Conservation (phyloP, 441 rosid genomes). For the Aquilaria agallochum region DNA sequence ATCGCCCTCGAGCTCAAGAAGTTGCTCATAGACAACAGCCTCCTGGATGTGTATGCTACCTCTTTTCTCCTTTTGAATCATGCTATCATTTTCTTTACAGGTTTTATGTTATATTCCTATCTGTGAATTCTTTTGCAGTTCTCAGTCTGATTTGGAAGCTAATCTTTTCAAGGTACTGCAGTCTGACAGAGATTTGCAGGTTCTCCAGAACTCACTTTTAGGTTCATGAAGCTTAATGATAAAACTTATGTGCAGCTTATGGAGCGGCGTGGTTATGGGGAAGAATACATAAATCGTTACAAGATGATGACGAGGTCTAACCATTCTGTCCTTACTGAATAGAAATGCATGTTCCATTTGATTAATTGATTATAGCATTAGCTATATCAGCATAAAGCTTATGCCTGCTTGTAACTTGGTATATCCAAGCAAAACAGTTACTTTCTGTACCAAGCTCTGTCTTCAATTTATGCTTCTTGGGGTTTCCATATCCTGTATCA, state of each 20-base stretch:
- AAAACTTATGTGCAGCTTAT: conserved; percentile 60
- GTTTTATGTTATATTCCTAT: conserved; percentile 3
- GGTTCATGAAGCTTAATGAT: conserved; percentile 16
- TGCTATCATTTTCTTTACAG: neutral
- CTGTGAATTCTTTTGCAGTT: conserved; percentile 43
- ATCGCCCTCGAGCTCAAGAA: conserved; percentile 97
- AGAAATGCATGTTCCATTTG: too few relatives aligned
- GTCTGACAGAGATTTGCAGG: neutral
- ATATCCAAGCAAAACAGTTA: too few relatives aligned
- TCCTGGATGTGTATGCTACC: conserved; percentile 82
- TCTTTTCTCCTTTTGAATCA: neutral
- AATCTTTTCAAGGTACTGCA: conserved; percentile 76
- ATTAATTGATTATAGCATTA: too few relatives aligned
- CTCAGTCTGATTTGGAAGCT: conserved; percentile 92
- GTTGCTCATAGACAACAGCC: conserved; percentile 96
- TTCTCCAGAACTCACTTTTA: neutral
- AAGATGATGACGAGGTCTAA: conserved; percentile 96
- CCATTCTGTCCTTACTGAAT: too few relatives aligned
- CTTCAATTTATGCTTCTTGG: too few relatives aligned
- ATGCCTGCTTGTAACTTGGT: too few relatives aligned
- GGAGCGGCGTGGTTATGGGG: conserved; percentile 92
- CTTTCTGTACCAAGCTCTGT: too few relatives aligned
- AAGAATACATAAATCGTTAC: conserved; percentile 87
- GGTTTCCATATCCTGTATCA: too few relatives aligned
- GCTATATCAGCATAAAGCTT: too few relatives aligned